Conservation (phyloP, 2,329 filamentous ascomycete genomes). For the Nemania sp. region DNA sequence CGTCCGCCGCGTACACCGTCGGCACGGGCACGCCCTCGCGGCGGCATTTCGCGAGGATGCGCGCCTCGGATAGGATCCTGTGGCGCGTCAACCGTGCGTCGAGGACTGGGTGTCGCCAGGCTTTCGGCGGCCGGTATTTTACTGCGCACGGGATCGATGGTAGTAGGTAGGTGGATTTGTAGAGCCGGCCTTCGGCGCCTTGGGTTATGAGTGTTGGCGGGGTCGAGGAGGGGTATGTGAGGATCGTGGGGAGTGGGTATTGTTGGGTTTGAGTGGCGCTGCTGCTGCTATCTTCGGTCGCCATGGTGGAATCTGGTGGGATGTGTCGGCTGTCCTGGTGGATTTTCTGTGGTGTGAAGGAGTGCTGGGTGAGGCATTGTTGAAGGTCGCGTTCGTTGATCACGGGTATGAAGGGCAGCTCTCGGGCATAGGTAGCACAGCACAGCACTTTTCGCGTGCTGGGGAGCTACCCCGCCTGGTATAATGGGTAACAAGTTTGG, state of each 20-base stretch:
- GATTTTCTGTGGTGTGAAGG: too few species aligned
- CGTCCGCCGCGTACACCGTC: slow-evolving; percentile 71
- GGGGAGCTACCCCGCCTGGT: slow-evolving; percentile 14
- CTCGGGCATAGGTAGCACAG: too few species aligned
- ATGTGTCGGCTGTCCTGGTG: too few species aligned
- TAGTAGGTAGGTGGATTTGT: slow-evolving; percentile 78
- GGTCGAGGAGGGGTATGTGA: slow-evolving; percentile 62
- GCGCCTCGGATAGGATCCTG: slow-evolving; percentile 84
- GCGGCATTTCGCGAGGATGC: slow-evolving; percentile 78
- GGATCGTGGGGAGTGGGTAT: slow-evolving; percentile 64
- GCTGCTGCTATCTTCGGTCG: too few species aligned
- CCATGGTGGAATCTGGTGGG: slow-evolving; percentile 13
- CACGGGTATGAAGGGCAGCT: too few species aligned
- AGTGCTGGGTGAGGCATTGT: too few species aligned
- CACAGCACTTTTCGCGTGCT: too few species aligned
- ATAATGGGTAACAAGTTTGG: background rate
- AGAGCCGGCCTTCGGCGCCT: slow-evolving; percentile 94
- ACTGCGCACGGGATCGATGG: slow-evolving; percentile 72
- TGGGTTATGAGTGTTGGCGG: slow-evolving; percentile 77
- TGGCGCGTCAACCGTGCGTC: slow-evolving; percentile 85
- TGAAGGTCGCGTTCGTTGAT: too few species aligned
- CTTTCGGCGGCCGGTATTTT: slow-evolving; percentile 89
- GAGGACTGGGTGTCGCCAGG: slow-evolving; percentile 87
- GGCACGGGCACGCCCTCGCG: slow-evolving; percentile 82
- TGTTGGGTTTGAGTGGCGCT: slow-evolving; percentile 14